These are phyloP conservation scores for Colletotrichum lentis DNA, from an alignment of 2,329 filamentous ascomycete species.

Conservation along the genomic window DNA sequence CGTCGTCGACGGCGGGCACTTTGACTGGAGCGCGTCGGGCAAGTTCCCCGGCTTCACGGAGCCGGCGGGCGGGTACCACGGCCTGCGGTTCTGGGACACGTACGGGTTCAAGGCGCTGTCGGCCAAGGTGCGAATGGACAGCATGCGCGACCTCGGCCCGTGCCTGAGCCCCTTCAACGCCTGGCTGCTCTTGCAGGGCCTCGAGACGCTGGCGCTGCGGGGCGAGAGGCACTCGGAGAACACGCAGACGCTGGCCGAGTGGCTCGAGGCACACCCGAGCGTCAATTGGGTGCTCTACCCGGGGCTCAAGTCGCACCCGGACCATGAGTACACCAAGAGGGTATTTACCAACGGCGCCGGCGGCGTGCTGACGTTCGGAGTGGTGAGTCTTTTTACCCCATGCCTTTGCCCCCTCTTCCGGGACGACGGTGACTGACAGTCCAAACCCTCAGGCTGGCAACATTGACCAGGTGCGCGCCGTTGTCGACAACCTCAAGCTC, in stretches of 20 bases:
- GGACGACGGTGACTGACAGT: constrained; percentile 44
- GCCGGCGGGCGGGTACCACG: constrained; percentile 73
- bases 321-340: constrained; percentile 71
- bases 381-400: constrained; percentile 53
- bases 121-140: constrained; percentile 73
- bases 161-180: constrained; percentile 76
- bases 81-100: constrained; percentile 75
- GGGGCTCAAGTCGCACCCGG: constrained; percentile 70
- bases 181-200: constrained; percentile 73
- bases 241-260: constrained; percentile 69
- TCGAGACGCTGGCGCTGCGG: constrained; percentile 74
- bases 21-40: constrained; percentile 74
- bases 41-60: constrained; percentile 77
- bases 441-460: constrained; percentile 41
- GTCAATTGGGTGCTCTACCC: constrained; percentile 78
- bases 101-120: constrained; percentile 72
- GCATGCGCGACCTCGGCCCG: constrained; percentile 72
- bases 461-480: constrained; percentile 49
- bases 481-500: constrained; percentile 78
- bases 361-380: constrained; percentile 75
- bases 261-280: constrained; percentile 72
- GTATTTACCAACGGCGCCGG: constrained; percentile 74
- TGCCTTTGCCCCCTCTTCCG: no score
- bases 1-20: constrained; percentile 73
- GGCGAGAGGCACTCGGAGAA: constrained; percentile 73